These are phyloP conservation scores for Paxillus involutus DNA, from an alignment of 768 basidiomycete genomes.

Conservation along the genomic window DNA sequence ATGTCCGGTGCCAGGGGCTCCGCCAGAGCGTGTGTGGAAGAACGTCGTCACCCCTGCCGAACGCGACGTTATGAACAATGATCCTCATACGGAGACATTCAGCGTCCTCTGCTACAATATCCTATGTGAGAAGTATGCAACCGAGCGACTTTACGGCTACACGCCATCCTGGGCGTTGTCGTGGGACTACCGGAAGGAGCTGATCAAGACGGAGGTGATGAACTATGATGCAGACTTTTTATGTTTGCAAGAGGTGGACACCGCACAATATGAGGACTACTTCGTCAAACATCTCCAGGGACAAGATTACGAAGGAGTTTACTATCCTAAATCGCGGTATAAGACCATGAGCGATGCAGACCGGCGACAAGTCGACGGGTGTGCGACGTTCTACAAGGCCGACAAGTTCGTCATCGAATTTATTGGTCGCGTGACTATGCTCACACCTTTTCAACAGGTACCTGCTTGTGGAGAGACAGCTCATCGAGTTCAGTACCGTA, in stretches of 20 bases:
- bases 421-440: neutral
- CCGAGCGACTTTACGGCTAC: constrained; percentile 88
- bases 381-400: constrained; percentile 93
- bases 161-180: constrained; percentile 94
- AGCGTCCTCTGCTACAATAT: constrained; percentile 91
- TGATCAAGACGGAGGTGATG: constrained; percentile 83
- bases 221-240: constrained; percentile 84
- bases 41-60: constrained; percentile 57
- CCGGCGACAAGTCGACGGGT: constrained; percentile 88
- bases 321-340: constrained; percentile 89
- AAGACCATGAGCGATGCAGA: constrained; percentile 91
- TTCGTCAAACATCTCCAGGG: constrained; percentile 72
- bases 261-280: constrained; percentile 88
- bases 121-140: constrained; percentile 88
- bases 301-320: constrained; percentile 87
- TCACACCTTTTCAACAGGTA: constrained; percentile 52
- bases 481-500: constrained; percentile 89
- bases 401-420: constrained; percentile 60
- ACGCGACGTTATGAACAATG: constrained; percentile 56
- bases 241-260: constrained; percentile 95
- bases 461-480: constrained; percentile 88
- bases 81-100: constrained; percentile 73
- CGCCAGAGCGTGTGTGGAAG: constrained; percentile 81
- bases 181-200: constrained; percentile 93
- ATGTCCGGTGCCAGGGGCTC: constrained; percentile 78